Percentiles rank a stretch among this genome's conserved stretches.
Evolutionary conservation across 2,329 filamentous ascomycete genomes (phyloP).

Genomic region (Colletotrichum agaves): DNA sequence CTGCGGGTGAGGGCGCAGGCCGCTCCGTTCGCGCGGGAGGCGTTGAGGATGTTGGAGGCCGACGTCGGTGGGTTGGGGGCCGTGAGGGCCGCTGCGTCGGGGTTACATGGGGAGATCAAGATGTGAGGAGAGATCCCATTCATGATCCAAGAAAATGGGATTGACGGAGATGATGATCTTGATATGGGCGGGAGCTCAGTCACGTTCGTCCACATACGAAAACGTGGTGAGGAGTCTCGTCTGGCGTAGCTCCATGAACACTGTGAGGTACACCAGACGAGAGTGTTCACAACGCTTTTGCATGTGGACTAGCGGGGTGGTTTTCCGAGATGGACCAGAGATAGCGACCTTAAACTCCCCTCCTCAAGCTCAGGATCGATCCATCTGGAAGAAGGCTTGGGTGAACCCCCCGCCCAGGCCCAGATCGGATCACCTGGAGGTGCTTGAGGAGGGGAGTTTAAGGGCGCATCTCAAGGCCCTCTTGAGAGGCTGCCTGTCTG

Average conservation of each 20-base stretch:
- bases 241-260: too few relatives aligned
- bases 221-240: too few relatives aligned
- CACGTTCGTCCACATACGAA: not conserved
- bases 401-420: too few relatives aligned
- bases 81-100: constrained; percentile 26
- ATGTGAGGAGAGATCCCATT: constrained; percentile 9
- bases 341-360: not conserved
- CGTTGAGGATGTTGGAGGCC: constrained; percentile 51
- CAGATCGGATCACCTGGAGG: too few relatives aligned
- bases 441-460: too few relatives aligned
- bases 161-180: too few relatives aligned
- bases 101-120: constrained; percentile 18
- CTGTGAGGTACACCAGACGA: too few relatives aligned
- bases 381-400: not conserved
- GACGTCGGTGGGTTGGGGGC: constrained; percentile 36
- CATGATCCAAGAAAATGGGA: too few relatives aligned
- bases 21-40: constrained; percentile 52
- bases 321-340: not conserved
- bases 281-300: too few relatives aligned
- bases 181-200: not conserved
- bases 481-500: too few relatives aligned
- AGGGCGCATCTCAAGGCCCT: too few relatives aligned
- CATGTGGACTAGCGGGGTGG: not conserved
- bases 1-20: constrained; percentile 53
- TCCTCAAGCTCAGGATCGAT: constrained; percentile 1